A percentile compares a stretch with the other conserved stretches of the same genome.
Evolutionary conservation across 768 basidiomycete species (phyloP).

Genomic region (Pholiota microspora): DNA sequence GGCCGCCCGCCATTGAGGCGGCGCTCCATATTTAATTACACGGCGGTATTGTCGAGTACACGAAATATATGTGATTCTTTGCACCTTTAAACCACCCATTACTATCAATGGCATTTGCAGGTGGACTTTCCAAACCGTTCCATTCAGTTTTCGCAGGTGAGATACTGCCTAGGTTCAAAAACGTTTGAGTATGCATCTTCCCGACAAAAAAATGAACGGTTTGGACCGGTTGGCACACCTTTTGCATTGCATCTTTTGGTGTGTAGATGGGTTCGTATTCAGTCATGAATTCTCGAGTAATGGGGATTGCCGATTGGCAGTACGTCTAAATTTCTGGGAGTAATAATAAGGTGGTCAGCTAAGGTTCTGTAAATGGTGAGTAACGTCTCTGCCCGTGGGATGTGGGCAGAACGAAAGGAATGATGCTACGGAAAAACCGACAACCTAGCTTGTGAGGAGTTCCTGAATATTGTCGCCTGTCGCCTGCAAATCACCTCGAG

Average conservation of each 20-base stretch:
- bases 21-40: too few species aligned
- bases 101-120: neutral
- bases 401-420: neutral
- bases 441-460: neutral
- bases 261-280: too few species aligned
- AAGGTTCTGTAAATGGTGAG: neutral
- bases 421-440: neutral
- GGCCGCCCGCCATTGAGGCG: too few species aligned
- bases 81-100: too few species aligned
- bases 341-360: neutral
- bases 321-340: neutral
- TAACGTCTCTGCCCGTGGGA: neutral
- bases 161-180: neutral
- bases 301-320: neutral
- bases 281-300: neutral
- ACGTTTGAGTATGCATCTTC: neutral
- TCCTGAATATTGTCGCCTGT: neutral
- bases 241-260: too few species aligned
- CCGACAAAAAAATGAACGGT: neutral
- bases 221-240: neutral
- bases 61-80: too few species aligned
- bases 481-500: neutral
- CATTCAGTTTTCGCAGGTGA: neutral
- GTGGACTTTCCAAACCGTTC: neutral
- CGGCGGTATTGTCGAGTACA: too few species aligned